These are phyloP conservation scores for Hygrophorus pudorinus DNA, from an alignment of 768 basidiomycete genomes.

Conservation along the genomic window DNA sequence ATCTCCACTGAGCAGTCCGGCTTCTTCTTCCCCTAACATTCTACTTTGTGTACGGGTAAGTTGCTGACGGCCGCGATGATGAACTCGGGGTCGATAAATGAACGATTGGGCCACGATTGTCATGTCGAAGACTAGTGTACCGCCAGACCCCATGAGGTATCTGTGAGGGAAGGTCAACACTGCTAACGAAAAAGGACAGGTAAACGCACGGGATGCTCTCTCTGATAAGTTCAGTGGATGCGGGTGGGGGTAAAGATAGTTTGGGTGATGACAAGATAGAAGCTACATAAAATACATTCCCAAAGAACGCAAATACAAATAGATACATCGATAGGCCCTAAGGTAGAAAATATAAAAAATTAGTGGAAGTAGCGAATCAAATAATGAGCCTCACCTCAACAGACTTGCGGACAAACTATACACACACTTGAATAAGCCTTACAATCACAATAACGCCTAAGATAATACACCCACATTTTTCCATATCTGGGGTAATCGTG, in stretches of 20 bases:
- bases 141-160: constrained; percentile 85
- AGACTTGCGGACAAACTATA: constrained; percentile 78
- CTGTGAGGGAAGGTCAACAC: constrained; percentile 26
- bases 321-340: constrained; percentile 90
- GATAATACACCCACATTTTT: constrained; percentile 65
- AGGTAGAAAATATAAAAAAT: constrained; percentile 4
- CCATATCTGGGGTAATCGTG: constrained; percentile 96
- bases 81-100: constrained; percentile 53
- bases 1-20: constrained; percentile 38
- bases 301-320: constrained; percentile 89
- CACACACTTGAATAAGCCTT: constrained; percentile 2
- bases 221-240: constrained; percentile 55
- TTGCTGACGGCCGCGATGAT: constrained; percentile 15
- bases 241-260: constrained; percentile 43
- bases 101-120: constrained; percentile 82
- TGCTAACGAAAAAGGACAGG: not conserved
- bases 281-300: constrained; percentile 87
- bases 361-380: not conserved
- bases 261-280: constrained; percentile 79
- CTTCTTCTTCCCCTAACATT: constrained; percentile 34
- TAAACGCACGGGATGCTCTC: constrained; percentile 77
- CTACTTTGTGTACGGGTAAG: constrained; percentile 18
- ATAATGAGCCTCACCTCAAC: constrained; percentile 48
- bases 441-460: not conserved
- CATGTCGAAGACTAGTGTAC: constrained; percentile 88